Conservation (phyloP, 805 yeast species). For the Metschnikowia cerradonensis region DNA sequence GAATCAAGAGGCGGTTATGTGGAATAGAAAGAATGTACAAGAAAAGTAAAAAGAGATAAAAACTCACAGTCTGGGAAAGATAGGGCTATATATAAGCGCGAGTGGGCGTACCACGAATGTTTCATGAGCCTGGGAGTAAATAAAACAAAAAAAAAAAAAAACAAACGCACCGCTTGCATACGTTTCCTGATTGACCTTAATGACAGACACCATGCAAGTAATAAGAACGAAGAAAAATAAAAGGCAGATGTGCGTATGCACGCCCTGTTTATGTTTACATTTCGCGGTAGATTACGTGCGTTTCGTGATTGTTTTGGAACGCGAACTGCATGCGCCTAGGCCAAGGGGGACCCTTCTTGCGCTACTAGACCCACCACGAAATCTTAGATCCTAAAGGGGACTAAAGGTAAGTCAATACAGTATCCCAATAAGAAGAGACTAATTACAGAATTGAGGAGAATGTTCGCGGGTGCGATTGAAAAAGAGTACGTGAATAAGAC, state of each 20-base stretch:
- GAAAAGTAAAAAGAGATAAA: background rate
- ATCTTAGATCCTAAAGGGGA: too few relatives aligned
- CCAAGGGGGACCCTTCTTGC: background rate
- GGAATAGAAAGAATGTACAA: background rate
- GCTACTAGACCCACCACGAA: too few relatives aligned
- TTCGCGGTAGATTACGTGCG: conserved; percentile 14
- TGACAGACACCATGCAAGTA: conserved; percentile 21
- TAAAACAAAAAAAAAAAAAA: background rate
- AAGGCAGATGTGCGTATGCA: background rate
- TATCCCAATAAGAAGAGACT: too few relatives aligned
- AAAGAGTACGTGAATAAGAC: background rate
- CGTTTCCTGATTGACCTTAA: conserved; percentile 8
- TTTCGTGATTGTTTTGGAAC: conserved; percentile 8
- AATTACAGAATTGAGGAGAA: too few relatives aligned
- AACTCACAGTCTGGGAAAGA: background rate
- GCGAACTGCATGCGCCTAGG: background rate
- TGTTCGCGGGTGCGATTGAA: too few relatives aligned
- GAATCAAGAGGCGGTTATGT: background rate
- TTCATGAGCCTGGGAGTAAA: background rate
- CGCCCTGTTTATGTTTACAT: conserved; percentile 11
- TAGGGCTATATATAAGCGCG: conserved; percentile 7
- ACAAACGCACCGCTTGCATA: conserved; percentile 1
- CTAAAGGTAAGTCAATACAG: too few relatives aligned
- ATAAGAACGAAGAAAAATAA: conserved; percentile 4
- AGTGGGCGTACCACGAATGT: conserved; percentile 3